phyloP scores from a whole-genome alignment of 805 yeast genomes.

The Candida ulmi region DNA sequence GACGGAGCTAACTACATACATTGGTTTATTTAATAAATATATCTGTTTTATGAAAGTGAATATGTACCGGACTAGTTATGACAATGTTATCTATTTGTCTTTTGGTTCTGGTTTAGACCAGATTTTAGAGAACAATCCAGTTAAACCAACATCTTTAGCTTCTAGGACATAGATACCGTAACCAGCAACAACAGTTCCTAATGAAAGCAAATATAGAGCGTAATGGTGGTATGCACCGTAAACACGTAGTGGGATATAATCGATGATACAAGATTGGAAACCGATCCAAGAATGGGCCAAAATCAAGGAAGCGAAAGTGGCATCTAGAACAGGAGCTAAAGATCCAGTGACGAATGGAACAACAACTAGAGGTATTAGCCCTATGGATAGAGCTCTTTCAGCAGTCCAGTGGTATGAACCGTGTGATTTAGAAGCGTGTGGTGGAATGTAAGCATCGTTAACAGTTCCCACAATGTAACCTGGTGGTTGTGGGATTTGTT shows the following conservation, averaged over 20 bases:
- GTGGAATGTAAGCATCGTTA: conserved; percentile 77
- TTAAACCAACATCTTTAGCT: conserved; percentile 74
- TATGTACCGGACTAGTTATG: too few species aligned
- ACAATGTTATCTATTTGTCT: conserved; percentile 8
- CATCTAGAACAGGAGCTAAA: conserved; percentile 64
- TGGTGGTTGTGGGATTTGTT: conserved; percentile 73
- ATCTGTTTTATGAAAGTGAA: too few species aligned
- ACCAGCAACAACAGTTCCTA: conserved; percentile 66
- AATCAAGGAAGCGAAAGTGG: conserved; percentile 57
- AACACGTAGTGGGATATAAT: conserved; percentile 83
- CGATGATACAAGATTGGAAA: conserved; percentile 84
- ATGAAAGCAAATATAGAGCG: conserved; percentile 61
- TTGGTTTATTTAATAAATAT: too few species aligned
- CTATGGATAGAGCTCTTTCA: conserved; percentile 66
- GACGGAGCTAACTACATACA: too few species aligned
- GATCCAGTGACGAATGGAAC: conserved; percentile 76
- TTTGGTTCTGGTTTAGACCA: conserved; percentile 42
- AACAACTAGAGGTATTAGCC: conserved; percentile 70
- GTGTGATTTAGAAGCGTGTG: conserved; percentile 55
- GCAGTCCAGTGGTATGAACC: conserved; percentile 95
- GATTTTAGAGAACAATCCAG: conserved; percentile 53
- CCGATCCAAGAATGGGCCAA: conserved; percentile 83
- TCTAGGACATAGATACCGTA: conserved; percentile 77
- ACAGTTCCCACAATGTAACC: conserved; percentile 91
- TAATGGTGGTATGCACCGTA: conserved; percentile 72